phyloP scores from a whole-genome alignment of 2,329 filamentous ascomycete genomes.

The Coniella lustricola region DNA sequence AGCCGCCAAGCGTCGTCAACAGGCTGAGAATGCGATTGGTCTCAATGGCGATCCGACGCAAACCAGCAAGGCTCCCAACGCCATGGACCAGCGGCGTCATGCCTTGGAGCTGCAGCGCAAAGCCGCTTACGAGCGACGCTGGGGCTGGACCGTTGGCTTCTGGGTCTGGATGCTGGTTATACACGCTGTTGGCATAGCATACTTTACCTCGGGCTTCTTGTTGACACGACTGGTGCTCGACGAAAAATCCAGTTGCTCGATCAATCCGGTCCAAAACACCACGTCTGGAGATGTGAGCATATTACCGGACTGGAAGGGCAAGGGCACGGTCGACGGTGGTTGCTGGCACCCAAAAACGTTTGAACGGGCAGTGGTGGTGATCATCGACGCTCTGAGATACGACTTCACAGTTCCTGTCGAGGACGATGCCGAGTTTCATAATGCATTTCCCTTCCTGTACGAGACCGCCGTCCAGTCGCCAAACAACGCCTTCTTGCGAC shows the following conservation, averaged over 20 bases:
- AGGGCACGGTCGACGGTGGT: slow-evolving; percentile 50
- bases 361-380: slow-evolving; percentile 79
- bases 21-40: slow-evolving; percentile 32
- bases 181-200: slow-evolving; percentile 74
- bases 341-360: slow-evolving; percentile 98
- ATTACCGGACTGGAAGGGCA: slow-evolving; percentile 34
- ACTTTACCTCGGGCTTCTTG: slow-evolving; percentile 93
- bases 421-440: slow-evolving; percentile 61
- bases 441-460: slow-evolving; percentile 80
- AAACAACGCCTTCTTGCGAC: slow-evolving; percentile 77
- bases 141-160: slow-evolving; percentile 56
- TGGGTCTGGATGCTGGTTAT: slow-evolving; percentile 65
- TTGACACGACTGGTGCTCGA: slow-evolving; percentile 77
- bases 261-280: slow-evolving; percentile 39
- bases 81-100: slow-evolving; percentile 37
- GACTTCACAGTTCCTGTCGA: slow-evolving; percentile 86
- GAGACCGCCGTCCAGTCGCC: slow-evolving; percentile 70
- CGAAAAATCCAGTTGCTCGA: slow-evolving; percentile 63
- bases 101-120: slow-evolving; percentile 42
- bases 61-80: slow-evolving; percentile 27
- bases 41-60: slow-evolving; percentile 15
- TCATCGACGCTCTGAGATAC: slow-evolving; percentile 92
- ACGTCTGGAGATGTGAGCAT: slow-evolving; percentile 35
- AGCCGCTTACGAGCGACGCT: slow-evolving; percentile 43
- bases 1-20: slow-evolving; percentile 44